Percentiles rank a stretch among this genome's conserved stretches.
phyloP scores from a whole-genome alignment of 2,329 filamentous ascomycete genomes.

The Diaporthe sp. region DNA sequence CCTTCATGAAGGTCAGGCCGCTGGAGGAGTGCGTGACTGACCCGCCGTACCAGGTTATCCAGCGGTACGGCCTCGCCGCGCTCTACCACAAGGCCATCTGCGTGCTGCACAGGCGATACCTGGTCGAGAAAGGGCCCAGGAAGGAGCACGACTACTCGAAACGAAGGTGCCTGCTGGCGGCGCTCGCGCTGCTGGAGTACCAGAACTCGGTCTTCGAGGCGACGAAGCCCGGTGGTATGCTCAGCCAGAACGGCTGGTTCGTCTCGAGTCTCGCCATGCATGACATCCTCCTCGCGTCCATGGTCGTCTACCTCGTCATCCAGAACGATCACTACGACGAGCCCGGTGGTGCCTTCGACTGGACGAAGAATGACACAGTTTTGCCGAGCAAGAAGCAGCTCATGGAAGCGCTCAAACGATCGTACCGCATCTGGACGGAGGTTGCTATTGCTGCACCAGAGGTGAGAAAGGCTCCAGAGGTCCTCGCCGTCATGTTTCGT shows the following conservation, averaged over 20 bases:
- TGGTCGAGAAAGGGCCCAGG: conserved; percentile 56
- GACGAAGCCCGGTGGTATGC: conserved; percentile 64
- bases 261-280: conserved; percentile 68
- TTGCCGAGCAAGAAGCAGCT: conserved; percentile 55
- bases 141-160: conserved; percentile 66
- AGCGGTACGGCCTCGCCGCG: conserved; percentile 65
- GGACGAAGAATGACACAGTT: conserved; percentile 49
- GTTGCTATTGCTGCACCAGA: conserved; percentile 54
- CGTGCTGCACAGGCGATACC: conserved; percentile 67
- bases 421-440: conserved; percentile 58
- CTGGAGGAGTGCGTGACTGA: conserved; percentile 64
- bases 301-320: conserved; percentile 68
- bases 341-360: conserved; percentile 48
- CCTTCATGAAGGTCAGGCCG: conserved; percentile 61
- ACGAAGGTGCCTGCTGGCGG: conserved; percentile 62
- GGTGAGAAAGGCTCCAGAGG: conserved; percentile 59
- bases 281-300: conserved; percentile 72
- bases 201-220: conserved; percentile 63
- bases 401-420: conserved; percentile 55
- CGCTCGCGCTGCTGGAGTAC: conserved; percentile 60
- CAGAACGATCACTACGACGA: conserved; percentile 58
- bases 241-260: conserved; percentile 68
- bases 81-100: conserved; percentile 68
- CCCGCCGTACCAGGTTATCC: conserved; percentile 59
- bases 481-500: conserved; percentile 59